These are phyloP conservation scores for Nakaseomyces delphensis DNA, from an alignment of 1,139 yeast species.

Conservation along the genomic window DNA sequence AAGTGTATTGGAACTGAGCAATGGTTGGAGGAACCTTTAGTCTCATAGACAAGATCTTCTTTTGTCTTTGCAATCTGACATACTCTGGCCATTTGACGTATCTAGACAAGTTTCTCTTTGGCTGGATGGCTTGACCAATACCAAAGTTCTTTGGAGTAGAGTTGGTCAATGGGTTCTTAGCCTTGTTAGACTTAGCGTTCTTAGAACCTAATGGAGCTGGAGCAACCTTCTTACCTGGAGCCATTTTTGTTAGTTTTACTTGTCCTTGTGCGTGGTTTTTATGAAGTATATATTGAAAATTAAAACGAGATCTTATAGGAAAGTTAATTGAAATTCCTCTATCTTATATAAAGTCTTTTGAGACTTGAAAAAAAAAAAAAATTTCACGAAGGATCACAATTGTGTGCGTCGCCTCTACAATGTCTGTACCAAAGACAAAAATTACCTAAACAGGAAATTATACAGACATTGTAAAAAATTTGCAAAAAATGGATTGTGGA, in stretches of 20 bases:
- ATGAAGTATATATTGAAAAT: not conserved
- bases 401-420: too few species aligned
- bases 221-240: conserved; percentile 78
- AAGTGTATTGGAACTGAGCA: conserved; percentile 88
- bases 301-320: not conserved
- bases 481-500: not conserved
- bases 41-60: conserved; percentile 88
- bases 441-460: not conserved
- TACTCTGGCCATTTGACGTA: conserved; percentile 98
- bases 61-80: conserved; percentile 95
- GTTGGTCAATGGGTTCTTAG: conserved; percentile 71
- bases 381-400: not conserved
- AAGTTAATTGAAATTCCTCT: too few species aligned
- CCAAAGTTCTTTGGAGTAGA: conserved; percentile 91
- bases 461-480: not conserved
- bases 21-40: conserved; percentile 98
- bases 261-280: conserved; percentile 6
- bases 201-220: conserved; percentile 72
- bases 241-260: conserved; percentile 35
- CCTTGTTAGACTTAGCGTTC: conserved; percentile 37
- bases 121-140: conserved; percentile 91
- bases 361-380: too few species aligned
- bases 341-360: too few species aligned
- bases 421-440: too few species aligned
- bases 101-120: conserved; percentile 91